Conservation (phyloP, 768 basidiomycete species). For the Lepiota subincarnata region DNA sequence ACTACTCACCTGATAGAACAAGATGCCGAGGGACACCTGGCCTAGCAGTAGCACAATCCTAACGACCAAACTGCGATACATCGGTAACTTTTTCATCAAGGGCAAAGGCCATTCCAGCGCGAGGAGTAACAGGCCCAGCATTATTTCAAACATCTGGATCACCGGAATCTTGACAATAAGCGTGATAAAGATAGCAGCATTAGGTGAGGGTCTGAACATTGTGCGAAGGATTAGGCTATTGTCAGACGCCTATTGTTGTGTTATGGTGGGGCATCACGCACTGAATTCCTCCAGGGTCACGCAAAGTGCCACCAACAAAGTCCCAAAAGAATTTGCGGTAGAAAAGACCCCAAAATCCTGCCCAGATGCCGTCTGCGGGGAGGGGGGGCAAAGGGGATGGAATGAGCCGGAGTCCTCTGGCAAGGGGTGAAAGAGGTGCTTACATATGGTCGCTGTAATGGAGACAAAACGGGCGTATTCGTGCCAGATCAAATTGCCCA, state of each 20-base stretch:
- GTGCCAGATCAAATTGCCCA: conserved; percentile 85
- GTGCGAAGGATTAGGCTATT: background rate
- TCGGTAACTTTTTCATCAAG: conserved; percentile 43
- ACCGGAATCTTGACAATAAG: conserved; percentile 78
- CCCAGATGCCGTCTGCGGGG: conserved; percentile 70
- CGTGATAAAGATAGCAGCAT: conserved; percentile 57
- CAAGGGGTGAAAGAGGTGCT: conserved; percentile 27
- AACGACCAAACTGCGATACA: conserved; percentile 64
- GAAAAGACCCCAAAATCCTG: conserved; percentile 72
- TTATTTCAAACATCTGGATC: conserved; percentile 64
- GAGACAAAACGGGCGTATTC: conserved; percentile 68
- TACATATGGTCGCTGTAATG: conserved; percentile 68
- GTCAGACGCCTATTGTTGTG: background rate
- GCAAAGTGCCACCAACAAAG: conserved; percentile 77
- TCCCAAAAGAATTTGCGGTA: conserved; percentile 98
- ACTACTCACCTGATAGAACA: conserved; percentile 66
- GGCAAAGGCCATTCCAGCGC: conserved; percentile 73
- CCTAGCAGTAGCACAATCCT: conserved; percentile 60
- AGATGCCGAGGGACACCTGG: conserved; percentile 56
- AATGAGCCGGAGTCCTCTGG: conserved; percentile 11
- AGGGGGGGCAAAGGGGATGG: background rate
- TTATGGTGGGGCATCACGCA: conserved; percentile 33
- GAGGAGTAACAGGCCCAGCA: conserved; percentile 55
- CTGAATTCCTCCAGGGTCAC: conserved; percentile 78
- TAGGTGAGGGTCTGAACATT: conserved; percentile 52